Base-by-base conservation (phyloP, 2,329 filamentous ascomycete genomes). In the Stemphylium vesicarium region DNA sequence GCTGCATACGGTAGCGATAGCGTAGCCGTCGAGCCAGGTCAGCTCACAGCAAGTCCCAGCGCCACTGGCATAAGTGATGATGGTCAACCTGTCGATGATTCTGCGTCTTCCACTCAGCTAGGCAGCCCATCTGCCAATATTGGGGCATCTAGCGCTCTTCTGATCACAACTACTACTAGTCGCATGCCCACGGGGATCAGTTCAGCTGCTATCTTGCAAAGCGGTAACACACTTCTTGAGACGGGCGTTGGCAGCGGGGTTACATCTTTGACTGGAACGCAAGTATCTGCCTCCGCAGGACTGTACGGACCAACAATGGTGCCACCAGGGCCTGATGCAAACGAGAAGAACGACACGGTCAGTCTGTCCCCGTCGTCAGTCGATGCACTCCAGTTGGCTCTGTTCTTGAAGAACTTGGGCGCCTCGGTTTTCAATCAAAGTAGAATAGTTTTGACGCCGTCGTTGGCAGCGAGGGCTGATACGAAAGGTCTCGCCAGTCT, bases 351-450 rank as follows among this genome's bases (percentile, higher is more conserved):
- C 18, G 41, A 24, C 26, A 48, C 50, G 18, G 15, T 53, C n/a
- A 13, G 20, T 32, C 43, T 53, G 16, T 47, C 50, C 12, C 37
- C 50, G 13, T n/a, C 29, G 16, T 38, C 50, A 15, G 35, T 42
- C 15, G 43, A 48, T 31, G 43, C 42, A 6, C 43, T 47, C 4
- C 43, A 53, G 18, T 26, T 53, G 36, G 43, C 50, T 15, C 50
- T 47, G 8, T 47, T 53, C 31, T 12, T 53, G 24, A 53, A 53
- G 31, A 53, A 53, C 37, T 26, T 47, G n/a, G 50, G 38, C 22
- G 50, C 42, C 12, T 47, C 26, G 20, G 29, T 53, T 6, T 47
- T 53, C 13, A 47, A 53, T 26, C 18, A 29, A 22, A 47, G 50
- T 31, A 47, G 18, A 26, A 24, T 43, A 38, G 16, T 42, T 13